Conservation (phyloP, 495 filamentous ascomycete species). For the Aspergillus leporis region DNA sequence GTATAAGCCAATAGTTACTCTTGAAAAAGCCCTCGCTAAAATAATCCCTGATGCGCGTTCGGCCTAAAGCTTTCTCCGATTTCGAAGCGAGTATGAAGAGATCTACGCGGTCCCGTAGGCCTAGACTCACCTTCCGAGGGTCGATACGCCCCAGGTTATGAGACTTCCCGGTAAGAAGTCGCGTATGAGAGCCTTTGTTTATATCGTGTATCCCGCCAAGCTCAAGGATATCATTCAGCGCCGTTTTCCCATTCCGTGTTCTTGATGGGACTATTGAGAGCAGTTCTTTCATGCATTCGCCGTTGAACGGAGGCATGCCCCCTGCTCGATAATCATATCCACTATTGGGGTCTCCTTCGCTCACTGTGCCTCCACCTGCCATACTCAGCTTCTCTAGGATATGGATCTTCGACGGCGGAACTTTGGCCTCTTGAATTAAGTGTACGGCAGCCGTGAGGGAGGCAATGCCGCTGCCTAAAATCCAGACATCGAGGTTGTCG, state of each 20-base stretch:
- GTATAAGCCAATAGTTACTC: constrained; percentile 41
- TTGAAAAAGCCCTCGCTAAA: constrained; percentile 40
- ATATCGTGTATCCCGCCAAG: constrained; percentile 17
- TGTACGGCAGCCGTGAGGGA: constrained; percentile 43
- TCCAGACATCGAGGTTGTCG: constrained; percentile 28
- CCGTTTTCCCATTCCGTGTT: constrained; percentile 21
- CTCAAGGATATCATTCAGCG: constrained; percentile 30
- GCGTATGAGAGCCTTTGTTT: constrained; percentile 15
- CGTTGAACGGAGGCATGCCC: constrained; percentile 39
- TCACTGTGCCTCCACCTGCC: constrained; percentile 36
- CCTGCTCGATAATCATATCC: constrained; percentile 43
- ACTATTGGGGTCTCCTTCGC: constrained; percentile 30
- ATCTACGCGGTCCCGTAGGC: constrained; percentile 30
- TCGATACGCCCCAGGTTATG: constrained; percentile 11
- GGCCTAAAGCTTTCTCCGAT: constrained; percentile 32
- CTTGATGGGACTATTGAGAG: constrained; percentile 37
- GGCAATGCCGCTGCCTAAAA: constrained; percentile 43
- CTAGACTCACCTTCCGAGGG: constrained; percentile 21
- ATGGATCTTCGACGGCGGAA: constrained; percentile 40
- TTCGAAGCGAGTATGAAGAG: constrained; percentile 32
- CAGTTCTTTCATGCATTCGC: constrained; percentile 36
- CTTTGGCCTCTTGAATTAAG: constrained; percentile 44
- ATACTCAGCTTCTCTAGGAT: constrained; percentile 37
- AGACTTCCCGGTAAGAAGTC: constrained; percentile 17
- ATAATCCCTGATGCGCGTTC: constrained; percentile 36